Evolutionary conservation across 139 green algal species (phyloP), one percentile per base, ranked within the genome.

Genomic region (Coelastrella sp.): DNA sequence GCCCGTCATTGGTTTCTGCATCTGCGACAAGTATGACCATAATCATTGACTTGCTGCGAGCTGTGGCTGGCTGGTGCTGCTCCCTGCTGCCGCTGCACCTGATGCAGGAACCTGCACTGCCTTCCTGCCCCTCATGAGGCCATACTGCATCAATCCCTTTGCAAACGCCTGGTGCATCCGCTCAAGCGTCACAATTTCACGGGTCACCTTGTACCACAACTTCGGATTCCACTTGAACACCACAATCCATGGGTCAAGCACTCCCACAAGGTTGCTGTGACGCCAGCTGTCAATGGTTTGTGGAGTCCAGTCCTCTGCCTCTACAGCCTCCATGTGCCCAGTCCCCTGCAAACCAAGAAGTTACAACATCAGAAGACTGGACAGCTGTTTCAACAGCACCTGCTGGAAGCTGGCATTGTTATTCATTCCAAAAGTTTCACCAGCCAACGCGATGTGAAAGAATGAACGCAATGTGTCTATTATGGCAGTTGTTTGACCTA

Each of bases 181-280:
- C 90, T 98, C 97, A 56, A 99, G 88, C 0, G 96, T 99, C 1
- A 99, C 96, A 75, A 99, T 98, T 88, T 99, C 97, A 6, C 97
- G 93, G 25, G 97, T 74, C 4, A 95, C 93, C 90, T 97, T 98
- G 93, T 98, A 99, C 97, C 97, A 99, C 12, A 97, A 82, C 84
- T 91, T 57, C 87, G 94, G 80, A 58, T 96, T 92, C 65, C 92
- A 92, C 90, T 97, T 97, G 87, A 96, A 96, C n/a, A 99, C 88
- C 15, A 99, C 97, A 68, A 97, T 95, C 97, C 97, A 99, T 73
- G 97, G 97, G 92, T 99, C 96, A 85, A 96, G 96, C 75, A 99
- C 96, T 27, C 97, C 97, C 56, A 99, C 97, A 96, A 97, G 98
- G 91, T 98, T 97, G 78, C 94, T 97, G 92, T 99, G 97, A n/a